A percentile compares a stretch with the other conserved stretches of the same genome.
phyloP scores from a whole-genome alignment of 495 filamentous ascomycete species.

The Penicillium chermesinum region DNA sequence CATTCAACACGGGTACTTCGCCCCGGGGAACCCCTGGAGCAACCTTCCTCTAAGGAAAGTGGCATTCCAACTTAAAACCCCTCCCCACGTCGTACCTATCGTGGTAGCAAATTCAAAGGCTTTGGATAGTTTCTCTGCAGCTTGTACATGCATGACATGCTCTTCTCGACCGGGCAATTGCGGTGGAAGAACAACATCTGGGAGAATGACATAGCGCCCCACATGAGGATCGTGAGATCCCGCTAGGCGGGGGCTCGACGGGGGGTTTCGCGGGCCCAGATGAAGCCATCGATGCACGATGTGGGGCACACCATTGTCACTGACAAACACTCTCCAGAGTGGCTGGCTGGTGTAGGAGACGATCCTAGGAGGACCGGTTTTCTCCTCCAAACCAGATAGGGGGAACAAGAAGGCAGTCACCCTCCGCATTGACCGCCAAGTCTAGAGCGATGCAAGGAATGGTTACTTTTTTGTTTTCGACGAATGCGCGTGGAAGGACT shows the following conservation, averaged over 20 bases:
- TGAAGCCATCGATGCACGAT: background rate
- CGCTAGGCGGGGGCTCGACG: constrained; percentile 3
- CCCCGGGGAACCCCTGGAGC: background rate
- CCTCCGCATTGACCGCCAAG: background rate
- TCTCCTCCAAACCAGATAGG: background rate
- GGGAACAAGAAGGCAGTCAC: background rate
- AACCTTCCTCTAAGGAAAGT: background rate
- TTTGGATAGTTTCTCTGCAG: no score
- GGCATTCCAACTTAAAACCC: no score
- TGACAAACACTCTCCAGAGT: background rate
- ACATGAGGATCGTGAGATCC: constrained; percentile 19
- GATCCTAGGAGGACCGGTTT: constrained; percentile 9
- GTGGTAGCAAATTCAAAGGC: no score
- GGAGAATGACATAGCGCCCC: constrained; percentile 13
- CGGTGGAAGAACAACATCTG: constrained; percentile 20
- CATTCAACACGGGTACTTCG: constrained; percentile 14
- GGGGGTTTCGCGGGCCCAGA: background rate
- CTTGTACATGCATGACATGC: no score
- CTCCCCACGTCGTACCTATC: no score
- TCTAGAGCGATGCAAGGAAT: constrained; percentile 1
- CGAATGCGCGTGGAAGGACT: background rate
- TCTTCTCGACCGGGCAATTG: no score
- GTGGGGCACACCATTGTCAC: constrained; percentile 8
- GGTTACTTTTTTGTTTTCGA: background rate
- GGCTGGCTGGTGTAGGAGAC: constrained; percentile 14